Conservation (phyloP, 2,329 filamentous ascomycete genomes). For the Penicillium sp. region DNA sequence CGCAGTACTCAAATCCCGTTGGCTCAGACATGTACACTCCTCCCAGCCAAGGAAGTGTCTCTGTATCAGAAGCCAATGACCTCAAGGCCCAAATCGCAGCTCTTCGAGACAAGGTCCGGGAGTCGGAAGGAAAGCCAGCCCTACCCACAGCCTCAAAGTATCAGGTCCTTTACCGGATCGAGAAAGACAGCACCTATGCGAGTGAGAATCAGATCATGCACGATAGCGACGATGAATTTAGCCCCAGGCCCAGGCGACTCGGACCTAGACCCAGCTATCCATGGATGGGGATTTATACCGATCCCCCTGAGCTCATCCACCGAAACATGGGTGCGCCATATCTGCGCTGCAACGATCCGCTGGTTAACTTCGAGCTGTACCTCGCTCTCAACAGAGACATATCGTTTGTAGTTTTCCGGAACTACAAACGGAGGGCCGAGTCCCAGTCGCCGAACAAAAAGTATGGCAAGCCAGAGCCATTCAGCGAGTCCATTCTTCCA, state of each 20-base stretch:
- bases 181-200: background rate
- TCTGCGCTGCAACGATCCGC: slow-evolving; percentile 1
- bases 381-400: slow-evolving; percentile 4
- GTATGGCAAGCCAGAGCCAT: slow-evolving; percentile 1
- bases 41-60: background rate
- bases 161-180: slow-evolving; percentile 3
- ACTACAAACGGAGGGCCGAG: background rate
- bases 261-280: background rate
- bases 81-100: background rate
- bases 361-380: slow-evolving; percentile 4
- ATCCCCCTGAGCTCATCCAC: slow-evolving; percentile 2
- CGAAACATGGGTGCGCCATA: background rate
- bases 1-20: background rate
- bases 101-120: slow-evolving; percentile 1
- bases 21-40: background rate
- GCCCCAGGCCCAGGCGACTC: background rate
- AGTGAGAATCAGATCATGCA: background rate
- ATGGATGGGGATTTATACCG: slow-evolving; percentile 3
- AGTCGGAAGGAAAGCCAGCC: background rate
- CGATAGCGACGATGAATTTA: background rate
- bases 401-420: slow-evolving; percentile 1
- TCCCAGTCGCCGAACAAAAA: background rate
- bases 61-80: slow-evolving; percentile 1
- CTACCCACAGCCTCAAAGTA: background rate
- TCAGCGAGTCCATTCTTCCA: background rate